Percentiles rank a stretch among this genome's conserved stretches.
These are phyloP conservation scores for Aspergillus awamori DNA, from an alignment of 2,329 filamentous ascomycete species.

Conservation along the genomic window DNA sequence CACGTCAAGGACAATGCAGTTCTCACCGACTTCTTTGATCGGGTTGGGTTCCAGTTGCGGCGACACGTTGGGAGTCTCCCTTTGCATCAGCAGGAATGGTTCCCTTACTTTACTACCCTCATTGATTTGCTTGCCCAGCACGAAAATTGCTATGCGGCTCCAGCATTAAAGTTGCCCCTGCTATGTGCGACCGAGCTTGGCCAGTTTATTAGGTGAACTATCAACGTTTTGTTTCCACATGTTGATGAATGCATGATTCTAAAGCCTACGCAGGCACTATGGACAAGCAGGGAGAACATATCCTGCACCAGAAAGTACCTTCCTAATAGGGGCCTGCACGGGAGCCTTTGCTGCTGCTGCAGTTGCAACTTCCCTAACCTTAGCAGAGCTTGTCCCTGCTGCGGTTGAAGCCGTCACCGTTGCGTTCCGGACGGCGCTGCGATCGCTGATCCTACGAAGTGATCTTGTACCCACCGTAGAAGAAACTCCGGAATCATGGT, in stretches of 20 bases:
- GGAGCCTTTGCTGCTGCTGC: constrained; percentile 9
- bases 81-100: constrained; percentile 9
- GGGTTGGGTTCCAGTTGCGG: constrained; percentile 6
- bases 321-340: constrained; percentile 11
- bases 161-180: constrained; percentile 12
- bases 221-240: no score
- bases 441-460: constrained; percentile 1
- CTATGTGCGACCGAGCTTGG: constrained; percentile 7
- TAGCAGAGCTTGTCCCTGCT: constrained; percentile 8
- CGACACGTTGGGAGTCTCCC: constrained; percentile 7
- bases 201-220: constrained; percentile 10
- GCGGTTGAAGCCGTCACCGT: constrained; percentile 7
- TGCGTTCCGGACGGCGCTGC: constrained; percentile 6
- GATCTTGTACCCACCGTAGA: background rate
- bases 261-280: background rate
- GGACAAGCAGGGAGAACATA: constrained; percentile 2
- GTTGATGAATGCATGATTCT: background rate
- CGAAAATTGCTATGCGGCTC: background rate
- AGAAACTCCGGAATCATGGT: constrained; percentile 3
- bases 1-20: constrained; percentile 12
- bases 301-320: background rate
- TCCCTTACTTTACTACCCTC: constrained; percentile 11
- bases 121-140: constrained; percentile 12
- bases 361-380: background rate
- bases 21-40: constrained; percentile 11